These are phyloP conservation scores for Monosporascus sp. DNA, from an alignment of 2,329 filamentous ascomycete species.

Conservation along the genomic window DNA sequence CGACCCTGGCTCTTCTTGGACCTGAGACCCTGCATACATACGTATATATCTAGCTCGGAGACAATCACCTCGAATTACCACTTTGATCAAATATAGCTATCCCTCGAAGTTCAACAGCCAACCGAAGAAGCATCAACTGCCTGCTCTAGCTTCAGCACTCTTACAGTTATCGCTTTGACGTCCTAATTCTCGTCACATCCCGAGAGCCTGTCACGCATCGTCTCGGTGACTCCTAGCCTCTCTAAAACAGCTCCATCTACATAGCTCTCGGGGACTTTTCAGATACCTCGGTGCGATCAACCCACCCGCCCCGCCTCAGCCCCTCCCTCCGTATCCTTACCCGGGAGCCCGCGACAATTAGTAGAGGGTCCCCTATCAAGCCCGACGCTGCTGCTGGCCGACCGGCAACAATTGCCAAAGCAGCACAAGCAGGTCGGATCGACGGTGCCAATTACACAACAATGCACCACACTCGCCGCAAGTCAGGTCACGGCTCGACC, in stretches of 20 bases:
- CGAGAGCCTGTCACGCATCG: too few species aligned
- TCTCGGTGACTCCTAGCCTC: too few species aligned
- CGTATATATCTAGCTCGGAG: background rate
- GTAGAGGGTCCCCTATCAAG: conserved; percentile 12
- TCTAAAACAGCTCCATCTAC: too few species aligned
- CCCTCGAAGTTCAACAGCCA: background rate
- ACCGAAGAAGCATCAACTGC: background rate
- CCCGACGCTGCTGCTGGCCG: conserved; percentile 4
- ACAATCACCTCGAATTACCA: background rate
- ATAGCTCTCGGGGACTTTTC: background rate
- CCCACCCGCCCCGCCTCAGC: background rate
- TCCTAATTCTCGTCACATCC: background rate
- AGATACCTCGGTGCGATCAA: background rate
- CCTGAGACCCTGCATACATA: background rate
- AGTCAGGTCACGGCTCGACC: conserved; percentile 48
- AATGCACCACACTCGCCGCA: conserved; percentile 55
- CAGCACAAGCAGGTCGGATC: conserved; percentile 9
- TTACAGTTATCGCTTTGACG: background rate
- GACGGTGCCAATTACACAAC: conserved; percentile 19
- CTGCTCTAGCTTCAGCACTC: background rate
- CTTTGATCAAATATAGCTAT: background rate
- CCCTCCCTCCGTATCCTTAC: background rate
- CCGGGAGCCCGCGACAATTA: background rate
- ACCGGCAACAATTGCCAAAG: conserved; percentile 7
- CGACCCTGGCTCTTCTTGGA: background rate